These are phyloP conservation scores for Tolypocladium guangdongense DNA, from an alignment of 2,329 filamentous ascomycete species.

Conservation along the genomic window DNA sequence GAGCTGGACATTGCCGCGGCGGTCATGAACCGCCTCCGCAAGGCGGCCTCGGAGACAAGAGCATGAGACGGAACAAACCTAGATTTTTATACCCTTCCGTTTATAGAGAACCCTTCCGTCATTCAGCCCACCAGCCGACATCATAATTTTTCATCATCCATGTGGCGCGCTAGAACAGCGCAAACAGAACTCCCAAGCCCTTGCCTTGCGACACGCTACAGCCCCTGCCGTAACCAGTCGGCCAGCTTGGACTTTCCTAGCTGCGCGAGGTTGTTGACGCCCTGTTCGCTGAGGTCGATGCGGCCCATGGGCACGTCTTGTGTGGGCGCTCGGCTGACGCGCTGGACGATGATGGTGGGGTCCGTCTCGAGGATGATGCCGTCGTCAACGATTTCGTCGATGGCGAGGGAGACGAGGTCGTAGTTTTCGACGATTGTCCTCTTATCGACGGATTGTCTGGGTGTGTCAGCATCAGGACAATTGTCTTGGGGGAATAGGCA, in stretches of 20 bases:
- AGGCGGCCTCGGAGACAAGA: conserved; percentile 57
- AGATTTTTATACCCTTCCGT: conserved; percentile 9
- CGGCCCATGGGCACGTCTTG: conserved; percentile 88
- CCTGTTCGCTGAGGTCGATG: conserved; percentile 92
- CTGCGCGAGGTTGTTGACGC: conserved; percentile 86
- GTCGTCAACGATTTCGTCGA: conserved; percentile 92
- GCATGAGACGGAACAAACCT: conserved; percentile 20
- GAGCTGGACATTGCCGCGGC: conserved; percentile 75
- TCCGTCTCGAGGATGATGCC: conserved; percentile 97
- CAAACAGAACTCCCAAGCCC: background rate
- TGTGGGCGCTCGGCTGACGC: conserved; percentile 83
- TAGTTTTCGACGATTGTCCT: conserved; percentile 98
- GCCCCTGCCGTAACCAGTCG: conserved; percentile 78
- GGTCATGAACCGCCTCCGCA: conserved; percentile 73
- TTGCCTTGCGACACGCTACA: conserved; percentile 32
- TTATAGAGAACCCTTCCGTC: background rate
- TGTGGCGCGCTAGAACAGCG: conserved; percentile 1
- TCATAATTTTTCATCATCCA: background rate
- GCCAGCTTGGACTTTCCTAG: conserved; percentile 86
- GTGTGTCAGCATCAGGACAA: conserved; percentile 2
- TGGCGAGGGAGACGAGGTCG: conserved; percentile 83
- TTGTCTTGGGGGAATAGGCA: background rate
- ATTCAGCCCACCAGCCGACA: conserved; percentile 1
- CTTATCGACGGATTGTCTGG: conserved; percentile 90
- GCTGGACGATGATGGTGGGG: conserved; percentile 81